phyloP scores from a whole-genome alignment of 208 protist species.

The Kentomonas sorsogonicus region DNA sequence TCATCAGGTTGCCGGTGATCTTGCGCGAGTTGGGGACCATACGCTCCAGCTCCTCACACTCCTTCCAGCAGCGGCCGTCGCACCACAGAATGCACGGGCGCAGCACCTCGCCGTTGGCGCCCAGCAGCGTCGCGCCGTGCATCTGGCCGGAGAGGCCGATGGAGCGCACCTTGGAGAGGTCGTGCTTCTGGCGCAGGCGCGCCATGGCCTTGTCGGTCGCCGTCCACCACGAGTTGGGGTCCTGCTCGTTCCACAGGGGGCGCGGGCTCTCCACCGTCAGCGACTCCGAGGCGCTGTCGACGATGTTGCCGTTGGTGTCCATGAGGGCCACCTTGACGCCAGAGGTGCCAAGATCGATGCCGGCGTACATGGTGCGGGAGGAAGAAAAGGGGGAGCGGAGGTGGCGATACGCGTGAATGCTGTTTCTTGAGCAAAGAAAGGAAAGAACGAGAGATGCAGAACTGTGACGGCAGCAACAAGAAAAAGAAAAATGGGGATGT shows the following conservation, averaged over 20 bases:
- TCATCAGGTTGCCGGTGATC: slow-evolving; percentile 76
- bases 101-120: slow-evolving; percentile 46
- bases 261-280: slow-evolving; percentile 54
- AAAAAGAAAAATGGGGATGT: slow-evolving; percentile 6
- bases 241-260: slow-evolving; percentile 71
- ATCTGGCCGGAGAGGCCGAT: slow-evolving; percentile 72
- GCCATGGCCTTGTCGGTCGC: slow-evolving; percentile 53
- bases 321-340: slow-evolving; percentile 71
- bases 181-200: slow-evolving; percentile 37
- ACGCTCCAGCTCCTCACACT: slow-evolving; percentile 67
- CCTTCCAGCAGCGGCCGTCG: slow-evolving; percentile 53
- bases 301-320: slow-evolving; percentile 33
- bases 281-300: slow-evolving; percentile 43
- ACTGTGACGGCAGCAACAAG: background rate
- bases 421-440: background rate
- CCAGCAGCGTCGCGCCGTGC: slow-evolving; percentile 68
- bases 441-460: too few relatives aligned
- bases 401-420: background rate
- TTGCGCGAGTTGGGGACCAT: slow-evolving; percentile 42
- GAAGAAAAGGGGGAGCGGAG: background rate
- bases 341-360: slow-evolving; percentile 68
- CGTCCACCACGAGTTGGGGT: slow-evolving; percentile 50
- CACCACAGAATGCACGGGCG: slow-evolving; percentile 80
- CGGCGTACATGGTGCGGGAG: slow-evolving; percentile 38
- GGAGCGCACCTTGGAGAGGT: slow-evolving; percentile 40